phyloP scores from a whole-genome alignment of 129 eudicot genomes.

The Lactuca sativa region DNA sequence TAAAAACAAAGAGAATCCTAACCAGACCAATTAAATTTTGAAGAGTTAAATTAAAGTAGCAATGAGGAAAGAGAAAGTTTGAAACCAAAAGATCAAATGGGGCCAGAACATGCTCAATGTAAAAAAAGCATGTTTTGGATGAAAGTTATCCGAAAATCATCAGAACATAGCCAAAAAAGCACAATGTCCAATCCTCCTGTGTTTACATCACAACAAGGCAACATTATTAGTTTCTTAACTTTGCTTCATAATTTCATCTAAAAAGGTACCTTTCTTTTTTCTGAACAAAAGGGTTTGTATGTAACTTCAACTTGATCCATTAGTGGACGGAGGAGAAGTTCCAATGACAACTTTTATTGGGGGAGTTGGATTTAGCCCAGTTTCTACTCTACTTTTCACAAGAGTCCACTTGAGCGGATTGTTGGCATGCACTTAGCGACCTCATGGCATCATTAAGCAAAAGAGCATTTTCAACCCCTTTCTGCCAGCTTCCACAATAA shows the following conservation, averaged over 20 bases:
- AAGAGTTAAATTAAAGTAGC: slow-evolving; percentile 14
- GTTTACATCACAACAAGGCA: slow-evolving; percentile 39
- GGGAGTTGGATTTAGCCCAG: slow-evolving; percentile 27
- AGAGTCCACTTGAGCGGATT: slow-evolving; percentile 21
- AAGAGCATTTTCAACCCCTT: background rate
- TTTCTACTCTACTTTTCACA: slow-evolving; percentile 28
- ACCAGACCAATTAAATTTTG: slow-evolving; percentile 7
- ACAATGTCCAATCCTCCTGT: slow-evolving; percentile 26
- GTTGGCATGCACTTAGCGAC: slow-evolving; percentile 33
- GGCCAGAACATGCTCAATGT: slow-evolving; percentile 34
- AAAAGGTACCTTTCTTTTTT: slow-evolving; percentile 23
- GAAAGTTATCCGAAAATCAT: slow-evolving; percentile 34
- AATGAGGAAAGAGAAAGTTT: background rate
- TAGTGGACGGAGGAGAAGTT: background rate
- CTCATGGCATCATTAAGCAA: slow-evolving; percentile 24
- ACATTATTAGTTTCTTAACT: slow-evolving; percentile 26
- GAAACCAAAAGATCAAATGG: slow-evolving; percentile 29
- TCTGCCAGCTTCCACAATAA: slow-evolving; percentile 16
- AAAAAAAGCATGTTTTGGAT: slow-evolving; percentile 35
- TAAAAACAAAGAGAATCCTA: background rate
- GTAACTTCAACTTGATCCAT: slow-evolving; percentile 24
- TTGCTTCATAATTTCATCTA: slow-evolving; percentile 25
- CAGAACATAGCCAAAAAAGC: slow-evolving; percentile 31
- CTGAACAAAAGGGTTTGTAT: slow-evolving; percentile 24
- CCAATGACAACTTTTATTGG: slow-evolving; percentile 9